Evolutionary conservation across 768 basidiomycete genomes (phyloP), one percentile per base, ranked within the genome.

Genomic region (Tylopilus sp.): DNA sequence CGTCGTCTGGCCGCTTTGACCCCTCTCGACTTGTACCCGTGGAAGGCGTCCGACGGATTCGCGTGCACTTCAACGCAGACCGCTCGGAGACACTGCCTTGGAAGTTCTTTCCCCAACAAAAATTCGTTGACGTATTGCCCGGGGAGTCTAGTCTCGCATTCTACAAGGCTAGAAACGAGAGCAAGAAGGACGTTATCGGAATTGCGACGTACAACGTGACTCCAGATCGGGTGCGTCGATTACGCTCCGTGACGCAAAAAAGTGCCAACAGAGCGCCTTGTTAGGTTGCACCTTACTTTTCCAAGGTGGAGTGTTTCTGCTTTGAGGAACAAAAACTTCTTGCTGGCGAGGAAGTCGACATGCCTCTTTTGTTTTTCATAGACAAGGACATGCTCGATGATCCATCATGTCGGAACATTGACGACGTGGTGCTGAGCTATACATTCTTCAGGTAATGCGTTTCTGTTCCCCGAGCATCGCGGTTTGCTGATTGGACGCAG

Each of bases 131-230:
- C 26, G 95, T 98, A 5, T 75, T 97, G 31, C 97, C 93, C 1
- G 97, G 97, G 11, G 97, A 99, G 75, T 93, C 94, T 3, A 91
- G 90, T 52, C 72, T 99, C 53, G 97, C 97, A 10, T 99, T 99
- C 67, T 99, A 98, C 70, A 91, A 79, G 43, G 95, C 95, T 7
- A 91, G 79, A 71, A 99, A 99, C 62, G 79, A 75, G 43, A 86
- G 89, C 10, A 73, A 83, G 43, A 76, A 87, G 57, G 97, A 98
- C 65, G 82, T 99, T 47, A 95, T 99, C 62, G 97, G 97, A 1
- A 98, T 99, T 67, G 95, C 95, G 30, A 98, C 97, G 6, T 99
- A 99, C 68, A 99, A 98, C 70, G 95, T 98, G 55, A 95, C 95
- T 0, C 97, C 97, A n/a, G 91, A 92, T 65, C 80, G 95, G 69